Percentiles rank a stretch among this genome's conserved stretches.
Conservation (phyloP, 345 rosid species). For the Draba incana region DNA sequence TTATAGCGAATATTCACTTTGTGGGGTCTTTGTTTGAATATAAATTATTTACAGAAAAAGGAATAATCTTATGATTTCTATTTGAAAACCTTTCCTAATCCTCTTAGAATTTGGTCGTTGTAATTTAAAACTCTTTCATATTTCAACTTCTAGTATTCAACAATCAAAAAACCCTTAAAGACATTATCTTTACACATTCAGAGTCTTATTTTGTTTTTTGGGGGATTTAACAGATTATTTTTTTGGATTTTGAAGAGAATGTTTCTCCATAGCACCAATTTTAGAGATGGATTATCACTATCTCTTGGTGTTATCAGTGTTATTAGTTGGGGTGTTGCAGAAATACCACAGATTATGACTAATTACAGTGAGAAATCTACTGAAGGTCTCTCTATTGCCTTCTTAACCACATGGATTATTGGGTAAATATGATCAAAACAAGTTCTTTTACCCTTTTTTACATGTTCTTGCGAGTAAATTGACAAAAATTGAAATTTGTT, state of each 20-base stretch:
- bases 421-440: constrained; percentile 50
- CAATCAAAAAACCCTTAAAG: neutral
- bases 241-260: constrained; percentile 24
- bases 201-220: constrained; percentile 6
- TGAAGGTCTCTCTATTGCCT: constrained; percentile 78
- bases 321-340: constrained; percentile 79
- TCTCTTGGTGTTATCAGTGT: constrained; percentile 70
- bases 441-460: neutral
- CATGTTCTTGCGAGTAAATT: neutral
- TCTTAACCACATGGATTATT: constrained; percentile 75
- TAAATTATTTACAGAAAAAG: neutral
- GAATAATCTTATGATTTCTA: neutral
- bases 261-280: constrained; percentile 48
- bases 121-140: neutral
- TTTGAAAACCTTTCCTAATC: neutral
- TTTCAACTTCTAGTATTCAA: neutral
- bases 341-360: constrained; percentile 80
- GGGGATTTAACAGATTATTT: constrained; percentile 20
- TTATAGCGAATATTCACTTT: constrained; percentile 22
- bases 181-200: constrained; percentile 3
- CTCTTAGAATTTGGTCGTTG: neutral
- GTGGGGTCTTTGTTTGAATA: constrained; percentile 30
- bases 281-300: constrained; percentile 55
- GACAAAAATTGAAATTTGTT: neutral
- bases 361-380: constrained; percentile 69